Evolutionary conservation across 176 grass and related monocot species (phyloP).

Genomic region (Lolium rigidum): DNA sequence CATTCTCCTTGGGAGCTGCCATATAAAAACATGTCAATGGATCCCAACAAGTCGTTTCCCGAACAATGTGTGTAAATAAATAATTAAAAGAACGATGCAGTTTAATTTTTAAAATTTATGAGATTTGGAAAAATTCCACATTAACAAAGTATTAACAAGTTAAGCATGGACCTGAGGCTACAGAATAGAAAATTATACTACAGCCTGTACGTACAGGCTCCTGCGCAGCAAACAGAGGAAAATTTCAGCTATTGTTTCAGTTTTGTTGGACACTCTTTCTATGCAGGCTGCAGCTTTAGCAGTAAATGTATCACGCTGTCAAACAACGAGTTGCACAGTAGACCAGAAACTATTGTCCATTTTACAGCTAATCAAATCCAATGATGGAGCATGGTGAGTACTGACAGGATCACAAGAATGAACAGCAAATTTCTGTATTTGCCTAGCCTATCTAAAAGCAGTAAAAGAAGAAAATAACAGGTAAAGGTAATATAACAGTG

Average conservation of each 20-base stretch:
- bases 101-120: background rate
- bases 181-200: background rate
- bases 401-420: background rate
- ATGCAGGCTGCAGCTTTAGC: background rate
- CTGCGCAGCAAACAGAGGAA: background rate
- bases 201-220: background rate
- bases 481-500: background rate
- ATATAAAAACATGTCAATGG: background rate
- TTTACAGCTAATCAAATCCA: constrained; percentile 7
- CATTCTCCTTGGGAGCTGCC: background rate
- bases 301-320: background rate
- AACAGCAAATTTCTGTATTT: constrained; percentile 16
- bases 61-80: background rate
- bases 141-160: background rate
- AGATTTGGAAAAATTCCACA: background rate
- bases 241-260: background rate
- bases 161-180: background rate
- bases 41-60: background rate
- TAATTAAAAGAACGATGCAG: background rate
- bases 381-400: background rate
- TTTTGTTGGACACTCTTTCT: background rate
- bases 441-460: background rate
- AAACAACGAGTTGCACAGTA: background rate
- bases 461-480: constrained; percentile 8
- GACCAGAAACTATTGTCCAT: background rate